Evolutionary conservation across 2,329 filamentous ascomycete species (phyloP).

Genomic region (Fusarium begoniae): DNA sequence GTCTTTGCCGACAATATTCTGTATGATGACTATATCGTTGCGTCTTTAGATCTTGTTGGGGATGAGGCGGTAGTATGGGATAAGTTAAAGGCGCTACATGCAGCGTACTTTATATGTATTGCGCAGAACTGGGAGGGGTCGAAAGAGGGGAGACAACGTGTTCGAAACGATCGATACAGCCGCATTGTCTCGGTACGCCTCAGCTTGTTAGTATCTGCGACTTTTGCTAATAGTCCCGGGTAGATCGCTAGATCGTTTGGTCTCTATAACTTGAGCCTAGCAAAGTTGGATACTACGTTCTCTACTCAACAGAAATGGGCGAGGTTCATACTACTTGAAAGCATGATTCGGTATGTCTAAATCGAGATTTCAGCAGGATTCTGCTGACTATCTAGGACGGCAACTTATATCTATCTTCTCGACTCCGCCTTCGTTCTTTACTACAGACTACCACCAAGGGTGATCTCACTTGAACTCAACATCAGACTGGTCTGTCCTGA

Average conservation of each 20-base stretch:
- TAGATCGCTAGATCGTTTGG: background rate
- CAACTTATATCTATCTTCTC: background rate
- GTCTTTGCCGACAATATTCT: background rate
- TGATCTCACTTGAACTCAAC: background rate
- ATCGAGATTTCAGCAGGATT: too few species aligned
- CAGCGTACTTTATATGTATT: background rate
- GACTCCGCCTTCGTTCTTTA: background rate
- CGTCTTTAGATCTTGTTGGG: background rate
- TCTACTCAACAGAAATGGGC: background rate
- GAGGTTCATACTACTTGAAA: background rate
- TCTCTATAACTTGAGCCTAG: background rate
- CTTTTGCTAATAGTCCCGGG: background rate
- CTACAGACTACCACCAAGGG: background rate
- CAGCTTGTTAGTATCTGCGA: background rate
- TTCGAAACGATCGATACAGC: background rate
- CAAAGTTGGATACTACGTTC: background rate
- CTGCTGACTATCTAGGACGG: background rate
- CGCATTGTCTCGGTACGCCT: background rate
- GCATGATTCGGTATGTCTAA: background rate
- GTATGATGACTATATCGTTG: background rate
- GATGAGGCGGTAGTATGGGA: background rate
- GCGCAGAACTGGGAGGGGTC: background rate
- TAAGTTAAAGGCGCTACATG: background rate
- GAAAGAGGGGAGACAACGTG: background rate
- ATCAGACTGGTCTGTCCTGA: background rate